phyloP scores from a whole-genome alignment of 2,329 filamentous ascomycete genomes.

The Epichloe bromicola region DNA sequence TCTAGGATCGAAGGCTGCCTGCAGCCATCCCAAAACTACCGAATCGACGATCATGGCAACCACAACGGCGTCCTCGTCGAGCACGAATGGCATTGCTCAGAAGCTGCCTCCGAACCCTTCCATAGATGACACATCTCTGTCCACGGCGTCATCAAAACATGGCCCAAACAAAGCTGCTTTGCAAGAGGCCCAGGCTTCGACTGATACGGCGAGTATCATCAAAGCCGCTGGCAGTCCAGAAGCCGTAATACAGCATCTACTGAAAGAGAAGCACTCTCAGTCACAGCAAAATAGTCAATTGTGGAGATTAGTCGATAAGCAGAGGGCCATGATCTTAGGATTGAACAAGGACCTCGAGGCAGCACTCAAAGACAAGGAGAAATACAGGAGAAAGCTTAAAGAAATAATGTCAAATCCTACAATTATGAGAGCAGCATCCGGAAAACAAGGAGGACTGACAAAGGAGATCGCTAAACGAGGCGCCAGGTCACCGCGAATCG shows the following conservation, averaged over 20 bases:
- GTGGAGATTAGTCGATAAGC: conserved; percentile 94
- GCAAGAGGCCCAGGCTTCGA: conserved; percentile 45
- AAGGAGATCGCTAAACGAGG: conserved; percentile 3
- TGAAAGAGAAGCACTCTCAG: conserved; percentile 84
- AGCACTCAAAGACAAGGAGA: conserved; percentile 85
- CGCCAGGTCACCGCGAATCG: conserved; percentile 11
- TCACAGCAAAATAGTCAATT: conserved; percentile 83
- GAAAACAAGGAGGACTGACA: conserved; percentile 7
- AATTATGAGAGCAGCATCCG: conserved; percentile 17
- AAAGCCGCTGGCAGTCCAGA: conserved; percentile 79
- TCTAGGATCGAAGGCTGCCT: conserved; percentile 29
- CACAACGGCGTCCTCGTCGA: conserved; percentile 21
- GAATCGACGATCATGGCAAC: conserved; percentile 35
- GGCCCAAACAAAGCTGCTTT: conserved; percentile 37
- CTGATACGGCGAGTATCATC: conserved; percentile 69
- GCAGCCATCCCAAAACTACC: conserved; percentile 25
- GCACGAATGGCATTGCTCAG: conserved; percentile 26
- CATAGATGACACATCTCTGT: conserved; percentile 81
- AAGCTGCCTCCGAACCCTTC: conserved; percentile 61
- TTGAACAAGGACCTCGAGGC: conserved; percentile 91
- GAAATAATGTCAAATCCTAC: conserved; percentile 43
- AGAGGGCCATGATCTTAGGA: conserved; percentile 82
- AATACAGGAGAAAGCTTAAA: conserved; percentile 82
- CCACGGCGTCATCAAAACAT: conserved; percentile 53
- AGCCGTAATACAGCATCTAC: conserved; percentile 71